Percentiles rank a stretch among this genome's conserved stretches.
Evolutionary conservation across 306 rosid species (phyloP).

Genomic region (Alnus glutinosa): DNA sequence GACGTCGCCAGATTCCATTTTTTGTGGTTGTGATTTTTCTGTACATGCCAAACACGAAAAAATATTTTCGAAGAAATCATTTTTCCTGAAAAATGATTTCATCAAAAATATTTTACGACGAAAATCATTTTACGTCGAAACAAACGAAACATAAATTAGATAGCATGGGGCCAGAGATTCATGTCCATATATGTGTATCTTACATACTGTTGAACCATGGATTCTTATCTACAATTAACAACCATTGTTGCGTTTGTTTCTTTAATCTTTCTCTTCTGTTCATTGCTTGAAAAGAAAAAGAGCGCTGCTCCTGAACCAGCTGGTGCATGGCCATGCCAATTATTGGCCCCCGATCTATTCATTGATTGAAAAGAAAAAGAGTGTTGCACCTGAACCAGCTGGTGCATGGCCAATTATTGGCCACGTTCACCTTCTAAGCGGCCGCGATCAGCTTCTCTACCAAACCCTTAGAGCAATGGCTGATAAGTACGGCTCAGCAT

Average conservation of each 20-base stretch:
- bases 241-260: slow-evolving; percentile 9
- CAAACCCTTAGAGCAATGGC: slow-evolving; percentile 51
- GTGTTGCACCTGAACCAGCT: slow-evolving; percentile 27
- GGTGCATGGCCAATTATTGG: slow-evolving; percentile 56
- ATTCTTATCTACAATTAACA: slow-evolving; percentile 15
- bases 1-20: too few species aligned
- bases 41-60: too few species aligned
- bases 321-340: slow-evolving; percentile 43
- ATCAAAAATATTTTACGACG: too few species aligned
- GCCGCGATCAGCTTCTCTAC: slow-evolving; percentile 44
- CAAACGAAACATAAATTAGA: too few species aligned
- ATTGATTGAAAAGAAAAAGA: slow-evolving; percentile 1
- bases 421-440: slow-evolving; percentile 53
- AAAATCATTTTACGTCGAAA: too few species aligned
- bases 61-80: too few species aligned
- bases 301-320: slow-evolving; percentile 34
- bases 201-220: slow-evolving; percentile 19
- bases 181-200: neutral
- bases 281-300: slow-evolving; percentile 3
- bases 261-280: slow-evolving; percentile 16
- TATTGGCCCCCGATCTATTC: slow-evolving; percentile 31
- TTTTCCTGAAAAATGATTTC: too few species aligned
- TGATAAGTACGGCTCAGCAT: slow-evolving; percentile 39
- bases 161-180: too few species aligned
- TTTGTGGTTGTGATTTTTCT: too few species aligned